Evolutionary conservation across 129 eudicot genomes (phyloP).

Genomic region (Ambrosia trifida): DNA sequence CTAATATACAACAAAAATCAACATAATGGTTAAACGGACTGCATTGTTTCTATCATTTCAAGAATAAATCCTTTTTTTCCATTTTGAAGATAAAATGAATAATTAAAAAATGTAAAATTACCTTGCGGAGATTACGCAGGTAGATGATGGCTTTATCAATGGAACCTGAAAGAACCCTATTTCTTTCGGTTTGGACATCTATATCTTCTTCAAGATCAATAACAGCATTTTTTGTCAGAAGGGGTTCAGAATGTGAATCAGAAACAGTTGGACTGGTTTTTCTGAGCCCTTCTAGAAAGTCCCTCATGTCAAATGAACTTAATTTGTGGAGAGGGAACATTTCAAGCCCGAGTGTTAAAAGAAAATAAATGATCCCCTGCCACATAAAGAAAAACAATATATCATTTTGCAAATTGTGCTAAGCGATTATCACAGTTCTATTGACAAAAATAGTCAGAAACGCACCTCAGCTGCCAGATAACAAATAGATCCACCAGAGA

Average conservation of each 20-base stretch:
- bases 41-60: neutral
- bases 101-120: constrained; percentile 26
- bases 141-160: constrained; percentile 74
- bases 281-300: constrained; percentile 46
- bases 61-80: neutral
- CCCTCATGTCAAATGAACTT: constrained; percentile 28
- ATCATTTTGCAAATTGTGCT: constrained; percentile 13
- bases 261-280: constrained; percentile 27
- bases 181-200: constrained; percentile 83
- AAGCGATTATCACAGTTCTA: neutral
- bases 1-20: constrained; percentile 40
- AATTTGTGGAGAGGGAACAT: constrained; percentile 56
- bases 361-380: constrained; percentile 72
- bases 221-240: constrained; percentile 51
- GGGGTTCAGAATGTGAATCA: constrained; percentile 61
- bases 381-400: constrained; percentile 24
- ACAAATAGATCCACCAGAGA: constrained; percentile 87
- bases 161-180: constrained; percentile 81
- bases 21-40: neutral
- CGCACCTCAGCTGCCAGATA: constrained; percentile 87
- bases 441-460: constrained; percentile 26
- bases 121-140: constrained; percentile 88
- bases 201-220: constrained; percentile 70
- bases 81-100: neutral
- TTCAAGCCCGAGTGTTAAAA: constrained; percentile 82